Evolutionary conservation across 331 rosid species (phyloP).

Genomic region (Stylosanthes scabra): DNA sequence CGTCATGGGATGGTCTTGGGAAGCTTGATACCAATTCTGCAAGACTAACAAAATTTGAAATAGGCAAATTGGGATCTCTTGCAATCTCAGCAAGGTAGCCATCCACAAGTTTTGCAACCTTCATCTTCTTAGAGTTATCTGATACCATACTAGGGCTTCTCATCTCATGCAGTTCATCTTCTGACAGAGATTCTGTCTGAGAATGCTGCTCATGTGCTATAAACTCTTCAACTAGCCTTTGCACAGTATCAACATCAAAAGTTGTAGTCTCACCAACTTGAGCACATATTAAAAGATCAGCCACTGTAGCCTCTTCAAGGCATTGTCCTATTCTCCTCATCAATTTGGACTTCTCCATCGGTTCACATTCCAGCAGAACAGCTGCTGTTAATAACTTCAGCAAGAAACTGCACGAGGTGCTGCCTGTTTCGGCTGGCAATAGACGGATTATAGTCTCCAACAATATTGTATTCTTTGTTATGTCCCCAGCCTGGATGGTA

Average conservation of each 20-base stretch:
- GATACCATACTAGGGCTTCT: constrained; percentile 64
- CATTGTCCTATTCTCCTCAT: constrained; percentile 73
- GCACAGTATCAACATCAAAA: constrained; percentile 74
- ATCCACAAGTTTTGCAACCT: constrained; percentile 87
- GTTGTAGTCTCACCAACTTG: constrained; percentile 55
- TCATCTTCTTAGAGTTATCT: constrained; percentile 57
- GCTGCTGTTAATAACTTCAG: constrained; percentile 73
- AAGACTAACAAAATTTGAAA: constrained; percentile 59
- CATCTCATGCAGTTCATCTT: constrained; percentile 71
- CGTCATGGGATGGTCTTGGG: constrained; percentile 80
- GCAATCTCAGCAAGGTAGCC: constrained; percentile 84
- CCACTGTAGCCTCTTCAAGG: constrained; percentile 79
- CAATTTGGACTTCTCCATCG: constrained; percentile 58
- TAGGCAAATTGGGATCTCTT: constrained; percentile 70
- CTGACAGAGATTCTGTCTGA: constrained; percentile 50
- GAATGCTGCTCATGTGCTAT: constrained; percentile 50
- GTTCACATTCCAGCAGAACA: constrained; percentile 65
- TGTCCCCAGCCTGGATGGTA: constrained; percentile 69
- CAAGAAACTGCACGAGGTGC: constrained; percentile 71
- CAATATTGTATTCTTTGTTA: constrained; percentile 52
- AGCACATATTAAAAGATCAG: constrained; percentile 66
- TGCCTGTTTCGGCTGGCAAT: constrained; percentile 61
- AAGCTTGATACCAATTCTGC: constrained; percentile 76
- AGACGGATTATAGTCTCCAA: constrained; percentile 70
- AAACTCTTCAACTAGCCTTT: constrained; percentile 77